These are phyloP conservation scores for Termitomyces sp. DNA, from an alignment of 768 basidiomycete genomes.

Conservation along the genomic window DNA sequence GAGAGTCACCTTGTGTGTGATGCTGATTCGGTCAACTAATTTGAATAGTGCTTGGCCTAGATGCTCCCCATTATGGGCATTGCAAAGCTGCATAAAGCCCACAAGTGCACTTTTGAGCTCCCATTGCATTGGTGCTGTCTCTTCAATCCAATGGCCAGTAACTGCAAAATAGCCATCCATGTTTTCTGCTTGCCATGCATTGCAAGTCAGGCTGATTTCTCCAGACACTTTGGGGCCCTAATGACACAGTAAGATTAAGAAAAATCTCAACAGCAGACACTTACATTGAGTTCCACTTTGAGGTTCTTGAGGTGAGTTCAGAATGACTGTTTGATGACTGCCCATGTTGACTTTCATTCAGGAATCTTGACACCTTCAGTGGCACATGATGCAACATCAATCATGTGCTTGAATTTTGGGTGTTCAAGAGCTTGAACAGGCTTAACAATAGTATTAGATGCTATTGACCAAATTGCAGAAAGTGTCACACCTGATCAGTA, in stretches of 20 bases:
- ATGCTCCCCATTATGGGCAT: constrained; percentile 27
- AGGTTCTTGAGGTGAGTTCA: not conserved
- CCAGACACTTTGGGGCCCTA: not conserved
- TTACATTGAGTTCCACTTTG: not conserved
- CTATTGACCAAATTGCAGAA: not conserved
- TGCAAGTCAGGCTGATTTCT: constrained; percentile 27
- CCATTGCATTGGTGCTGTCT: constrained; percentile 20
- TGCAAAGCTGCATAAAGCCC: constrained; percentile 33
- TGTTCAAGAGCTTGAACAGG: constrained; percentile 32
- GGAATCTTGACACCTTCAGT: constrained; percentile 34
- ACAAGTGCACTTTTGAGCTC: constrained; percentile 26
- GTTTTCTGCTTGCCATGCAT: constrained; percentile 37
- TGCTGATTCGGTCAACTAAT: constrained; percentile 21
- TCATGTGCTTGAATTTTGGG: constrained; percentile 31
- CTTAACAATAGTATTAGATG: constrained; percentile 8
- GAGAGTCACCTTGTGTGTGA: constrained; percentile 24
- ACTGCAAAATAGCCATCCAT: constrained; percentile 35
- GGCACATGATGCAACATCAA: constrained; percentile 30
- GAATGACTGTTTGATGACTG: not conserved
- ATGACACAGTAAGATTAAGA: not conserved
- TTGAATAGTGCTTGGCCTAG: constrained; percentile 35
- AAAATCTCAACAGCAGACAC: no score
- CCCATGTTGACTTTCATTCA: not conserved
- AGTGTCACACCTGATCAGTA: constrained; percentile 31
- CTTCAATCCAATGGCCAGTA: constrained; percentile 37